Conservation (phyloP, 306 rosid genomes). For the Medicago ruthenica region DNA sequence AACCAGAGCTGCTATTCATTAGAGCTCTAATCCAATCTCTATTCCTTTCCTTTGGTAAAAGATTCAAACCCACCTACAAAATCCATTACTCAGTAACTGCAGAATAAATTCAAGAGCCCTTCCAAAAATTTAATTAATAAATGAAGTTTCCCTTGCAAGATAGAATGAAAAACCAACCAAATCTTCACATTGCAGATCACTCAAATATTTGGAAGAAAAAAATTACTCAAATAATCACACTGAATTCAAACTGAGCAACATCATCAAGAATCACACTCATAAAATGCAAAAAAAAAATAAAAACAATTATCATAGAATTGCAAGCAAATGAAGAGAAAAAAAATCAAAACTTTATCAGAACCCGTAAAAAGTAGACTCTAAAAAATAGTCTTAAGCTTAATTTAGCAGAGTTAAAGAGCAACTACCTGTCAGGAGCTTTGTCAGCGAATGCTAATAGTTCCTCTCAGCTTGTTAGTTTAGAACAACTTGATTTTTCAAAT, state of each 20-base stretch:
- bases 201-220: conserved; percentile 9
- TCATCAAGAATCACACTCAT: conserved; percentile 26
- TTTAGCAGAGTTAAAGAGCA: conserved; percentile 72
- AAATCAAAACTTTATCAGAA: conserved; percentile 27
- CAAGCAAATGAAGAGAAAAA: conserved; percentile 19
- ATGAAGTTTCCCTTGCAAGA: conserved; percentile 1
- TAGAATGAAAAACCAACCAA: conserved; percentile 30
- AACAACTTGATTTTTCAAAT: conserved; percentile 78
- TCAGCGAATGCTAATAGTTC: conserved; percentile 64
- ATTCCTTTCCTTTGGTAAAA: conserved; percentile 47
- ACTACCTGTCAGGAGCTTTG: conserved; percentile 70
- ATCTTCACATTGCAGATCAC: conserved; percentile 18
- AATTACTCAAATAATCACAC: conserved; percentile 12
- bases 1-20: conserved; percentile 59
- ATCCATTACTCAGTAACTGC: neutral
- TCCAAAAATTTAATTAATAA: neutral
- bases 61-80: conserved; percentile 62
- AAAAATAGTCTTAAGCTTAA: conserved; percentile 69
- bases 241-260: neutral
- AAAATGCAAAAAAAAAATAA: conserved; percentile 13
- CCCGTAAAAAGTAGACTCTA: conserved; percentile 47
- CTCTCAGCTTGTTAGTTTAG: conserved; percentile 54
- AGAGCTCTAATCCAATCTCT: conserved; percentile 71
- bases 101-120: conserved; percentile 36
- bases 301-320: conserved; percentile 19